Evolutionary conservation across 805 yeast genomes (phyloP).

Genomic region (Kazachstania africana): DNA sequence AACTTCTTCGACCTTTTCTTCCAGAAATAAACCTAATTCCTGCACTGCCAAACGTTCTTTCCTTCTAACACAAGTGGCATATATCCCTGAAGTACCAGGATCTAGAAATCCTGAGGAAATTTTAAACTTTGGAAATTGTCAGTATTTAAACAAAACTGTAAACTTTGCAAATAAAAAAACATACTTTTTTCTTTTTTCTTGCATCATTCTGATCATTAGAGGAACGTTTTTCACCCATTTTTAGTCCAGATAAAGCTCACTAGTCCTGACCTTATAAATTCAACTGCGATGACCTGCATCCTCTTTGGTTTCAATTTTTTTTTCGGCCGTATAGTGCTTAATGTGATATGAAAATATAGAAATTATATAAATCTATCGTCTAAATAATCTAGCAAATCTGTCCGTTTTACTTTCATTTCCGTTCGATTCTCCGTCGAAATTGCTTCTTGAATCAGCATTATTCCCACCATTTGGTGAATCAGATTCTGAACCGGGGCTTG

Average conservation of each 20-base stretch:
- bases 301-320: no score
- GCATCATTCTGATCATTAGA: not conserved
- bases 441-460: not conserved
- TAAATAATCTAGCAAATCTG: slow-evolving; percentile 15
- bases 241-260: no score
- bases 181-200: not conserved
- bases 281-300: no score
- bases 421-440: slow-evolving; percentile 4
- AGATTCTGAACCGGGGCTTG: slow-evolving; percentile 1
- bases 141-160: no score
- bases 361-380: slow-evolving; percentile 12
- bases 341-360: no score
- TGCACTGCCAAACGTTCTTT: slow-evolving; percentile 68
- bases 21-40: slow-evolving; percentile 52
- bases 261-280: no score
- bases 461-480: not conserved
- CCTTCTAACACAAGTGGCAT: slow-evolving; percentile 78
- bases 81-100: slow-evolving; percentile 78
- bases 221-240: no score
- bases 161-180: not conserved
- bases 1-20: slow-evolving; percentile 38
- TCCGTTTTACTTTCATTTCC: slow-evolving; percentile 7
- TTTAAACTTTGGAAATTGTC: slow-evolving; percentile 27
- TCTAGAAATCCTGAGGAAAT: slow-evolving; percentile 36
- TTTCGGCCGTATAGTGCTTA: no score